Evolutionary conservation across 768 basidiomycete genomes (phyloP), one percentile per base, ranked within the genome.

Genomic region (Sutorius australiensis): DNA sequence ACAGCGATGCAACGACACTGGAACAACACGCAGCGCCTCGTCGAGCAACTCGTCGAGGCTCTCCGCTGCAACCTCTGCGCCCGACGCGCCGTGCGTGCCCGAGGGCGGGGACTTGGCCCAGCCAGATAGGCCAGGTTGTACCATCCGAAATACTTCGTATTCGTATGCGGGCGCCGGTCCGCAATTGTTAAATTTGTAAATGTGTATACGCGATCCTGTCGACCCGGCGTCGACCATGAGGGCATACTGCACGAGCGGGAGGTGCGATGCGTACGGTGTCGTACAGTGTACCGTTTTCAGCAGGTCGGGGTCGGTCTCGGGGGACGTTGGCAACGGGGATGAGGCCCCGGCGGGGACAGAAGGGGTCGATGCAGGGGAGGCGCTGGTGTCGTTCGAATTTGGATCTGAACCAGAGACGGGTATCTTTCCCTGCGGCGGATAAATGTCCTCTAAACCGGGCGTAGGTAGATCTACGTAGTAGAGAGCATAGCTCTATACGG

Each of bases 151-250:
- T 7, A 89, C 87, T 66, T 99, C 97, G 75, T 94, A 94, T 67
- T 98, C 95, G 71, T 89, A 90, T 19, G 75, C 66, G 1, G 93
- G 84, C 0, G 87, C 81, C 0, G 85, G 68, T 0, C 77, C 76
- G 74, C 93, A 94, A 75, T 93, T 86, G 79, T 95, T 80, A 82
- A 98, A 98, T 67, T 97, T 98, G 85, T 98, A 99, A 31, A 98
- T 80, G 77, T 99, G 97, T 64, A 98, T 94, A 16, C 97, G 83
- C 0, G 95, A 97, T 17, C 95, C 97, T 0, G 94, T 97, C 16
- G 95, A 98, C 21, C 97, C 97, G 1, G 97, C 95, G 69, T 99
- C 97, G 73, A 98, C 90, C 86, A 98, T 97, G 63, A 98, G 80
- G 0, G 92, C 94, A 69, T 90, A 99, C 67, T 93, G 92, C 12